phyloP scores from a whole-genome alignment of 331 rosid genomes.

The Ulmus americana region DNA sequence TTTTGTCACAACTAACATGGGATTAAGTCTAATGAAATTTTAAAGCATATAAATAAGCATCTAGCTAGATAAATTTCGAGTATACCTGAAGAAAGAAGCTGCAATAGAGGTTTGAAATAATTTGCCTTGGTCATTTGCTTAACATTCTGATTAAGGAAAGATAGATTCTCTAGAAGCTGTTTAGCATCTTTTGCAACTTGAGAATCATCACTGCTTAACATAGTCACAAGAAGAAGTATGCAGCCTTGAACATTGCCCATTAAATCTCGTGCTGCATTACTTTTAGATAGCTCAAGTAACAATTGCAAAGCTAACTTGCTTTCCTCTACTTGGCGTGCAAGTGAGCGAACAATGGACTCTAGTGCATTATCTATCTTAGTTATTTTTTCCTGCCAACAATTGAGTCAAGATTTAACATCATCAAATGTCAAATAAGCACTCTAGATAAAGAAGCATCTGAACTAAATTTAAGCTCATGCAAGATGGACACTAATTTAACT shows the following conservation, averaged over 20 bases:
- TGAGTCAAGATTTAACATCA: background rate
- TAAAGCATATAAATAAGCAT: background rate
- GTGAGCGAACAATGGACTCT: constrained; percentile 43
- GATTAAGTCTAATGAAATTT: background rate
- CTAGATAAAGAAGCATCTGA: background rate
- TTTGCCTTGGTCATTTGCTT: constrained; percentile 64
- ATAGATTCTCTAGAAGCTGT: constrained; percentile 53
- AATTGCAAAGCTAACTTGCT: constrained; percentile 46
- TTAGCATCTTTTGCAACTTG: constrained; percentile 43
- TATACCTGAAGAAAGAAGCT: constrained; percentile 60
- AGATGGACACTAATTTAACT: background rate
- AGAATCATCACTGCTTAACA: constrained; percentile 43
- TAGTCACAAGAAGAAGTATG: constrained; percentile 50
- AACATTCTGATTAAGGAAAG: constrained; percentile 52
- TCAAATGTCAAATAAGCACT: background rate
- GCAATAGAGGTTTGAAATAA: constrained; percentile 57
- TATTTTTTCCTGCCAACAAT: constrained; percentile 43
- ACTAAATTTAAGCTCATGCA: background rate
- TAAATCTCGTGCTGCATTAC: constrained; percentile 24
- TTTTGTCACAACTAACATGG: background rate
- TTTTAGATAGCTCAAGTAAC: constrained; percentile 47
- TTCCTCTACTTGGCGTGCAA: constrained; percentile 50
- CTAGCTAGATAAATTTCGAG: constrained; percentile 11
- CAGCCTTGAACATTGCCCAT: constrained; percentile 57
- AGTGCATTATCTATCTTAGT: constrained; percentile 42